Evolutionary conservation across 2,329 filamentous ascomycete genomes (phyloP), one percentile per base, ranked within the genome.

Genomic region (Verticillium nonalfalfae): DNA sequence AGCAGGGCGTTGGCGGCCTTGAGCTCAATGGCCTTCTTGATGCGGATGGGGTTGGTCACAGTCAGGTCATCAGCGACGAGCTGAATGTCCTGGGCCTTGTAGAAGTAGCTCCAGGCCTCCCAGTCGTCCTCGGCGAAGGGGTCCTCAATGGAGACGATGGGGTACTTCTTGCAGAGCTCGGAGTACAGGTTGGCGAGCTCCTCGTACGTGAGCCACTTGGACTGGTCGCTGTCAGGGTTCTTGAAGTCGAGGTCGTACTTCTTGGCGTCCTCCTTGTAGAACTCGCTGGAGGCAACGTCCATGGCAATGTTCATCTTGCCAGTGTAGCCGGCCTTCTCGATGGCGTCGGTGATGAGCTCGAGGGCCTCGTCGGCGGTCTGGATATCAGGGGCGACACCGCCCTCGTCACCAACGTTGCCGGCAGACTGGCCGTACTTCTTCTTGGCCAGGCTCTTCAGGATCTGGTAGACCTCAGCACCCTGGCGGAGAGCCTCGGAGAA

Each of bases 161-260:
- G 94, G 85, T 99, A 99, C 84, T 97, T 97, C 85, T 88, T 85
- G 76, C 86, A 85, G 65, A 99, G 88, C 56, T 88, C 83, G 78
- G 90, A 87, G 89, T 99, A 98, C 72, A 96, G 82, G 74, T 90
- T 88, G 75, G 95, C 94, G 66, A 99, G 90, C 83, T 99, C 85
- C 85, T 98, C 92, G 81, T 98, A 98, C 70, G 91, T 97, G 84
- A 99, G 85, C 95, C 95, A 98, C 88, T 99, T 98, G 84, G 81
- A 85, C 75, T 88, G 85, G 84, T 99, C 95, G 78, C 90, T 95
- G 67, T 98, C 90, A 73, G 95, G 94, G 88, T 99, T 99, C 91
- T 99, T 98, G 91, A 98, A 99, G 89, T 98, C 95, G 68, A 99
- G 86, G 76, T 99, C 95, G 87, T 99, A 99, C 86, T 98, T 98